Conservation (phyloP, 768 basidiomycete species). For the Serendipita sp. region DNA sequence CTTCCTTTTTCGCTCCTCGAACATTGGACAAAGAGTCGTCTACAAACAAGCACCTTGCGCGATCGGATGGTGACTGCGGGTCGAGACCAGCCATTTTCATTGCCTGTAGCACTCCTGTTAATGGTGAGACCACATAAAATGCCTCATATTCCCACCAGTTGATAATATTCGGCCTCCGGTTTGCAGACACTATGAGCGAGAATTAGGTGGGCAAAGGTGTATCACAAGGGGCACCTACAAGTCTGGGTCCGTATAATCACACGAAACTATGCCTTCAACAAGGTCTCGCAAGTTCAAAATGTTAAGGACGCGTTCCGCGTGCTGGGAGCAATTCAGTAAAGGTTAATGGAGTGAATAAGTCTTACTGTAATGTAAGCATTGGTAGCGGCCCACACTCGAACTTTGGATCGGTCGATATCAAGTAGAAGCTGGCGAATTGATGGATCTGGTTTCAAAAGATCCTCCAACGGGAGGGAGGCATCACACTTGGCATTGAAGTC, state of each 20-base stretch:
- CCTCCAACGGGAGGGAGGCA: slow-evolving; percentile 65
- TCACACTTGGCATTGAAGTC: slow-evolving; percentile 79
- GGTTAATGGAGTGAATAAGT: slow-evolving; percentile 3
- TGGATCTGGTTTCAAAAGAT: slow-evolving; percentile 54
- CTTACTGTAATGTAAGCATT: slow-evolving; percentile 65
- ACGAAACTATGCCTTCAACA: slow-evolving; percentile 59
- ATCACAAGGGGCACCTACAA: slow-evolving; percentile 23
- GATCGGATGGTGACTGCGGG: slow-evolving; percentile 24
- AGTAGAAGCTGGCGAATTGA: slow-evolving; percentile 46
- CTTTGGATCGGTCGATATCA: slow-evolving; percentile 63
- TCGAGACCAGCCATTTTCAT: neutral
- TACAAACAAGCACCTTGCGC: slow-evolving; percentile 58
- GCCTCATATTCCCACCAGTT: slow-evolving; percentile 29
- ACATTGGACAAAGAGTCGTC: slow-evolving; percentile 65
- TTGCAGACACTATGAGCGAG: slow-evolving; percentile 34
- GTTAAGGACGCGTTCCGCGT: slow-evolving; percentile 60
- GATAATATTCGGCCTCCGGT: slow-evolving; percentile 59
- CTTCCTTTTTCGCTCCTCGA: slow-evolving; percentile 41
- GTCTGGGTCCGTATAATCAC: slow-evolving; percentile 49
- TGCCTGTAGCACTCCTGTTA: neutral
- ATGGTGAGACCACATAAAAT: neutral
- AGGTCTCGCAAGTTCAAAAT: slow-evolving; percentile 59
- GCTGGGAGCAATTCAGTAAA: slow-evolving; percentile 28
- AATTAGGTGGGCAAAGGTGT: neutral
- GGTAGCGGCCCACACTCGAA: slow-evolving; percentile 70